These are phyloP conservation scores for Hypericum perforatum DNA, from an alignment of 345 rosid genomes.

Conservation along the genomic window DNA sequence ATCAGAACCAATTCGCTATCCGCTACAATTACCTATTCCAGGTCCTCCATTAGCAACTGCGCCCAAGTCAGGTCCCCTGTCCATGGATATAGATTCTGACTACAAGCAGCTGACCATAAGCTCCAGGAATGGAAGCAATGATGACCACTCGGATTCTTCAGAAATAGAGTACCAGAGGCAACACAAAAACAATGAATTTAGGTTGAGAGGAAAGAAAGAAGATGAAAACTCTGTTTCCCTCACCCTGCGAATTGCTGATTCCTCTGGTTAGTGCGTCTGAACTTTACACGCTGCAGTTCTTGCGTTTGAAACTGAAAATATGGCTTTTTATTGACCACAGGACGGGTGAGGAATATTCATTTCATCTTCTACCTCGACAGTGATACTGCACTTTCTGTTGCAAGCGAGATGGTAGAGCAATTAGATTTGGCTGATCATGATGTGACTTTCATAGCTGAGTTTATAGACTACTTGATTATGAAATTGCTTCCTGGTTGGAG, in stretches of 20 bases:
- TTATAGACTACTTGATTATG: conserved; percentile 57
- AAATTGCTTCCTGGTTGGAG: conserved; percentile 33
- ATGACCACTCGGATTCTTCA: conserved; percentile 28
- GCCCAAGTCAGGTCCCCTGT: conserved; percentile 44
- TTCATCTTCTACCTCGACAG: conserved; percentile 58
- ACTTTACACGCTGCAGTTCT: neutral
- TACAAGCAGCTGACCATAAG: conserved; percentile 34
- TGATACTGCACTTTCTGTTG: conserved; percentile 62
- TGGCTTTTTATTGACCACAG: conserved; percentile 25
- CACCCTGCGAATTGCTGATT: conserved; percentile 54
- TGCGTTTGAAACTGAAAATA: neutral
- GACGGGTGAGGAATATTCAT: conserved; percentile 56
- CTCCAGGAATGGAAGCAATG: conserved; percentile 29
- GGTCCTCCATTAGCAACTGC: conserved; percentile 24
- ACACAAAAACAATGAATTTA: conserved; percentile 52
- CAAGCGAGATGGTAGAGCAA: conserved; percentile 85
- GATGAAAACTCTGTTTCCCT: conserved; percentile 39
- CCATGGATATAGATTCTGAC: conserved; percentile 53
- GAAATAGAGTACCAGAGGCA: conserved; percentile 53
- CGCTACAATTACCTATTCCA: conserved; percentile 59
- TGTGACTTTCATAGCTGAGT: conserved; percentile 50
- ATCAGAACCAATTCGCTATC: conserved; percentile 33
- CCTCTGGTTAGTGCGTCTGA: conserved; percentile 30
- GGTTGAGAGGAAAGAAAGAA: conserved; percentile 38
- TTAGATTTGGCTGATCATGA: conserved; percentile 54